Conservation (phyloP, 352 stramenopile species). For the Globisporangium canariense region DNA sequence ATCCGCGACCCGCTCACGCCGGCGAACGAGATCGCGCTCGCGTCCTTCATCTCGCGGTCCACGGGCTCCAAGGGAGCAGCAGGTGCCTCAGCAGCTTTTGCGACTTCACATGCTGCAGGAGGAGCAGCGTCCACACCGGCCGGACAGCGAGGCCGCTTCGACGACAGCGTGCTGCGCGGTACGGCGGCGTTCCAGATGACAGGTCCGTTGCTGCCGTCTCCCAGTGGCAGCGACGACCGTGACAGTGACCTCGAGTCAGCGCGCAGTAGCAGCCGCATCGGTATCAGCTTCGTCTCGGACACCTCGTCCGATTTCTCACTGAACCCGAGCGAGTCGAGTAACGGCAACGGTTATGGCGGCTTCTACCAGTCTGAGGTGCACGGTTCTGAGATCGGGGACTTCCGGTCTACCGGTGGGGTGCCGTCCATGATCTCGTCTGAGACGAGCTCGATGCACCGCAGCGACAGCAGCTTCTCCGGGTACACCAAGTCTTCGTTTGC, state of each 20-base stretch:
- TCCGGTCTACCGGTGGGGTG: conserved; percentile 20
- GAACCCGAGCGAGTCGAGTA: conserved; percentile 1
- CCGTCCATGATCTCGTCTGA: conserved; percentile 9
- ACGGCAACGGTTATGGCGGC: background rate
- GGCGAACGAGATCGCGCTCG: conserved; percentile 31
- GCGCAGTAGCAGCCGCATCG: conserved; percentile 7
- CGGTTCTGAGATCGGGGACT: conserved; percentile 20
- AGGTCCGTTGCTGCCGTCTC: conserved; percentile 13
- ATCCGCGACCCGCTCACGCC: conserved; percentile 32
- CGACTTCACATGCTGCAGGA: too few species aligned
- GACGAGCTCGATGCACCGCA: conserved; percentile 19
- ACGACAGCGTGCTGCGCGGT: conserved; percentile 14
- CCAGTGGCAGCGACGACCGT: background rate
- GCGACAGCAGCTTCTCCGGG: conserved; percentile 37
- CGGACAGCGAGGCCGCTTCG: conserved; percentile 18
- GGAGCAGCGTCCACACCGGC: background rate
- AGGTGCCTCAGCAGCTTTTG: background rate
- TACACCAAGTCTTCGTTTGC: conserved; percentile 29
- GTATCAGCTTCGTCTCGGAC: conserved; percentile 14
- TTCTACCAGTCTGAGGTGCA: conserved; percentile 5
- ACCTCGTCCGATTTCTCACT: conserved; percentile 7
- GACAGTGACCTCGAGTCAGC: conserved; percentile 12
- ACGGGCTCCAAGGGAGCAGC: background rate
- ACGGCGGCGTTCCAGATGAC: conserved; percentile 16
- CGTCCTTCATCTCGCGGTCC: conserved; percentile 14